Percentiles rank a stretch among this genome's conserved stretches.
phyloP scores from a whole-genome alignment of 768 basidiomycete species.

The Holtermannia corniformis region DNA sequence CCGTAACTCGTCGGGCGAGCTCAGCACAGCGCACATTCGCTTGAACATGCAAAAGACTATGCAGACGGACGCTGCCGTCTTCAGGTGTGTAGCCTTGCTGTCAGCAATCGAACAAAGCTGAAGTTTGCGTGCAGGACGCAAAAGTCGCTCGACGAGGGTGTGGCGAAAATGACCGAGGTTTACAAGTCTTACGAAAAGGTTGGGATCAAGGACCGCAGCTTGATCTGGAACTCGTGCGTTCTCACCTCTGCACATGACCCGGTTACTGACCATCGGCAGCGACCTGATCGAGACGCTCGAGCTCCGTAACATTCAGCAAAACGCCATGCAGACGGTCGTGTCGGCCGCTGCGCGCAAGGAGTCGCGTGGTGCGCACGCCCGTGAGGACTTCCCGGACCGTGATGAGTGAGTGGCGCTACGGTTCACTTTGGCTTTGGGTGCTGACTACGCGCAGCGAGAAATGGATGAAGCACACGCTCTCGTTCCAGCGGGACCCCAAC shows the following conservation, averaged over 20 bases:
- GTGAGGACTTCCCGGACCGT: constrained; percentile 98
- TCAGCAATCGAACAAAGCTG: not conserved
- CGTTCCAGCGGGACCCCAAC: constrained; percentile 71
- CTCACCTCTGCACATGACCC: not conserved
- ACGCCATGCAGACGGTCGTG: constrained; percentile 89
- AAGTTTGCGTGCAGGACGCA: constrained; percentile 55
- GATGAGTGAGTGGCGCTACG: constrained; percentile 52
- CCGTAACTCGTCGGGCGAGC: constrained; percentile 67
- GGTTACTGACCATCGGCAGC: constrained; percentile 42
- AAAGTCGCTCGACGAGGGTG: constrained; percentile 80
- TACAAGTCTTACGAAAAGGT: constrained; percentile 84
- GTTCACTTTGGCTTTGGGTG: not conserved
- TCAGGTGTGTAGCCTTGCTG: constrained; percentile 48
- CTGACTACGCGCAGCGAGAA: constrained; percentile 23
- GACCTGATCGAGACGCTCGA: constrained; percentile 96
- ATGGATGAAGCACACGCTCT: constrained; percentile 57
- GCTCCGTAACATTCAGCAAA: constrained; percentile 88
- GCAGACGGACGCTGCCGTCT: constrained; percentile 96
- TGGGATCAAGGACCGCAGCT: constrained; percentile 92
- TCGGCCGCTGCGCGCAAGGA: constrained; percentile 76
- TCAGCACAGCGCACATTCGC: constrained; percentile 81
- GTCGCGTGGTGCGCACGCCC: constrained; percentile 95
- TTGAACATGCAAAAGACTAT: constrained; percentile 98
- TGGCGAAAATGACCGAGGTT: constrained; percentile 70
- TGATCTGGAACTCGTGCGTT: constrained; percentile 98